phyloP scores from a whole-genome alignment of 305 asterid genomes.

The Fraxinus latifolia region DNA sequence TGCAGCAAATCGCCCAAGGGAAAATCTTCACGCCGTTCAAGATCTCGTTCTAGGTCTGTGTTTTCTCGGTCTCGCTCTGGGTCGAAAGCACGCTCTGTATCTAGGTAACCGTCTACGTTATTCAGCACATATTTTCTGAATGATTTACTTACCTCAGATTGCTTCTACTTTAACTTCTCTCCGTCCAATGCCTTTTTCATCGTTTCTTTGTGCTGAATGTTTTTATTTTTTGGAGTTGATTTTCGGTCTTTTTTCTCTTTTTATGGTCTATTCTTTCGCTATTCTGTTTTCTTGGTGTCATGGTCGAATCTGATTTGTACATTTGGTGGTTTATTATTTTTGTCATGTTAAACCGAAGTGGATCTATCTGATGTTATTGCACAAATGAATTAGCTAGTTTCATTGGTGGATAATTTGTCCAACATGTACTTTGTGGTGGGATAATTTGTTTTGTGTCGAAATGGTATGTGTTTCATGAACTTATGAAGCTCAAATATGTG shows the following conservation, averaged over 20 bases:
- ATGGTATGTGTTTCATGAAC: neutral
- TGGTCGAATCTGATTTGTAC: neutral
- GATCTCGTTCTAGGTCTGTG: constrained; percentile 56
- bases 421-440: neutral
- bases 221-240: neutral
- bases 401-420: neutral
- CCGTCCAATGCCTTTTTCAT: neutral
- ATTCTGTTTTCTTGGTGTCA: neutral
- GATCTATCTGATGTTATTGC: neutral
- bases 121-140: neutral
- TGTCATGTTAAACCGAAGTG: neutral
- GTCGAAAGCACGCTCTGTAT: constrained; percentile 54
- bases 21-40: constrained; percentile 68
- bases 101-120: constrained; percentile 51
- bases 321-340: neutral
- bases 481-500: neutral
- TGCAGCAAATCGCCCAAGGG: constrained; percentile 91
- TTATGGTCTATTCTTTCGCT: neutral
- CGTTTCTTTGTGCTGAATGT: neutral
- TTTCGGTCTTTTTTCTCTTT: neutral
- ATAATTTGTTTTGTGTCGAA: neutral
- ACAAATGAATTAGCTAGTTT: neutral
- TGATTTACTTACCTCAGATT: neutral
- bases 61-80: constrained; percentile 47
- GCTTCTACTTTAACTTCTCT: neutral